phyloP scores from a whole-genome alignment of 169 alveolate species.

The Theileria annulata region DNA sequence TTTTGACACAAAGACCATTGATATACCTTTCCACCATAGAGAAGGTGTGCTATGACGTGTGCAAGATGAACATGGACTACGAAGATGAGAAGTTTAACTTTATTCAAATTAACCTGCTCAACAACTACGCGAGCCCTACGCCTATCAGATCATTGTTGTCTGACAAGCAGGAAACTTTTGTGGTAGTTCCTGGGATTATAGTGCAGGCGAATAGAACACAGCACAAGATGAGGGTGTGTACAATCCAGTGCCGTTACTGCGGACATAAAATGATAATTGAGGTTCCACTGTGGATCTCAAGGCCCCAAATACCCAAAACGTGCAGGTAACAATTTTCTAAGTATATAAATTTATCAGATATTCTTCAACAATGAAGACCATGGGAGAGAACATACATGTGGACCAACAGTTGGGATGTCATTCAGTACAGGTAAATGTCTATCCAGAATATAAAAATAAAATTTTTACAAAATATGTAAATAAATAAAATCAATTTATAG shows the following conservation, averaged over 20 bases:
- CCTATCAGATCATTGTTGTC: conserved; percentile 74
- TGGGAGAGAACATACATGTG: conserved; percentile 59
- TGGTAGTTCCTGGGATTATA: conserved; percentile 93
- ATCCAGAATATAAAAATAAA: neutral
- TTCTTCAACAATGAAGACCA: conserved; percentile 71
- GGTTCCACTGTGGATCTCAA: conserved; percentile 88
- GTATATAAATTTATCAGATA: conserved; percentile 71
- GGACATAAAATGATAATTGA: conserved; percentile 84
- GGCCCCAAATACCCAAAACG: conserved; percentile 74
- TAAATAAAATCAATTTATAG: too few species aligned
- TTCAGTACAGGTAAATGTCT: conserved; percentile 40
- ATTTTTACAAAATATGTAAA: too few species aligned
- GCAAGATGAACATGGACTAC: conserved; percentile 70
- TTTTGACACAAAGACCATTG: conserved; percentile 73
- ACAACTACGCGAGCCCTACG: conserved; percentile 75
- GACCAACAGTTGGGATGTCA: conserved; percentile 76
- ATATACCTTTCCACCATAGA: conserved; percentile 75
- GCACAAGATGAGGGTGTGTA: conserved; percentile 80
- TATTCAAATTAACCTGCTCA: conserved; percentile 74
- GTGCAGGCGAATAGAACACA: conserved; percentile 90
- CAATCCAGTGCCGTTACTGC: conserved; percentile 90
- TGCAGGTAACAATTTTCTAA: conserved; percentile 73
- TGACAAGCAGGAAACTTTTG: conserved; percentile 85
- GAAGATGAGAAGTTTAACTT: conserved; percentile 71
- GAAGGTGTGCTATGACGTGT: conserved; percentile 75